Percentiles rank a stretch among this genome's conserved stretches.
These are phyloP conservation scores for Alternaria infectoria DNA, from an alignment of 2,329 filamentous ascomycete species.

Conservation along the genomic window DNA sequence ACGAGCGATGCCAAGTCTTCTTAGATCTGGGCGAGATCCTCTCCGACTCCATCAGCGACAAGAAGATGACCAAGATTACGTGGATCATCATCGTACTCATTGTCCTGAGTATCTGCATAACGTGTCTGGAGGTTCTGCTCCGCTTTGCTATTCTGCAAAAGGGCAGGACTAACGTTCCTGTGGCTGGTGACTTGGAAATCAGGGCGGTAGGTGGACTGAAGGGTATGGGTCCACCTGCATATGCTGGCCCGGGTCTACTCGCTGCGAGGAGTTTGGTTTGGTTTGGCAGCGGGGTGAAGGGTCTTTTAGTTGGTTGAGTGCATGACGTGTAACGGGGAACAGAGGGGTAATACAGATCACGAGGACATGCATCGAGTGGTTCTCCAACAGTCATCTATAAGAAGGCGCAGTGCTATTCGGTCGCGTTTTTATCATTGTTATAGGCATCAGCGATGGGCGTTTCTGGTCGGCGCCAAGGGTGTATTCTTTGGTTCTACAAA, in stretches of 20 bases:
- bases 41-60: conserved; percentile 87
- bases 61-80: conserved; percentile 94
- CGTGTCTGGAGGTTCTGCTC: conserved; percentile 84
- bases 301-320: conserved; percentile 11
- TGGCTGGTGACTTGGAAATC: not conserved
- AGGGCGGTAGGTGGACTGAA: conserved; percentile 9
- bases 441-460: not conserved
- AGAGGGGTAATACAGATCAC: not conserved
- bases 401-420: not conserved
- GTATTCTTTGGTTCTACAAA: not conserved
- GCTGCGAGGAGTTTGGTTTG: conserved; percentile 33
- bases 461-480: not conserved
- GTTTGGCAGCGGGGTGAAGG: conserved; percentile 27
- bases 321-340: not conserved
- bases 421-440: not conserved
- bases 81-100: conserved; percentile 99
- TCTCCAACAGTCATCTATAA: not conserved
- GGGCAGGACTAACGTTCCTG: conserved; percentile 24
- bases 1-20: conserved; percentile 95
- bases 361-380: not conserved
- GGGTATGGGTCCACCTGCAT: conserved; percentile 17
- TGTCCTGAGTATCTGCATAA: conserved; percentile 86
- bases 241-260: conserved; percentile 38
- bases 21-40: conserved; percentile 95
- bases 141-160: conserved; percentile 65